These are phyloP conservation scores for Hymenoscyphus fructigenus DNA, from an alignment of 2,329 filamentous ascomycete species.

Conservation along the genomic window DNA sequence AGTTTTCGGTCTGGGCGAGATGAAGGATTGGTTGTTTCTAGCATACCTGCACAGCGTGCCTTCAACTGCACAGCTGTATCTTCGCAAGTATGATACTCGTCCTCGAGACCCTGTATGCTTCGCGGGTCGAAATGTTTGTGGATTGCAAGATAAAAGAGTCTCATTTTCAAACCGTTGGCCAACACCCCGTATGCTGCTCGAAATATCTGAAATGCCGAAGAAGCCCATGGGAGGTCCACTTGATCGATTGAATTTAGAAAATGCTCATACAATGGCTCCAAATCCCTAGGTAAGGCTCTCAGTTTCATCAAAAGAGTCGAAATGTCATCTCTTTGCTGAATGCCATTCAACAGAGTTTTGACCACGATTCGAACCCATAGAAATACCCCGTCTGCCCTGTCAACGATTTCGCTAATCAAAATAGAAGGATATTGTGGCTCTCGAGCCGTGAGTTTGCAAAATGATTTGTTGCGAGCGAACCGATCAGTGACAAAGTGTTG, in stretches of 20 bases:
- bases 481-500: conserved; percentile 6
- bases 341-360: conserved; percentile 6
- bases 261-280: conserved; percentile 11
- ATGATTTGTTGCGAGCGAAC: not conserved
- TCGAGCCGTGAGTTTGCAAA: not conserved
- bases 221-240: conserved; percentile 17
- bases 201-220: conserved; percentile 6
- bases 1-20: no score
- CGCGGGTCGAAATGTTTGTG: not conserved
- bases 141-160: not conserved
- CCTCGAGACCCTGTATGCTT: not conserved
- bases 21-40: not conserved
- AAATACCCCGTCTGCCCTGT: conserved; percentile 12
- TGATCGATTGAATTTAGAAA: conserved; percentile 12
- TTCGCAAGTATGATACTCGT: not conserved
- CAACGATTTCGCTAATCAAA: conserved; percentile 3
- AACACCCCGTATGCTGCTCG: not conserved
- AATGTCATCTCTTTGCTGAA: conserved; percentile 5
- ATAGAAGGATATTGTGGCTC: not conserved
- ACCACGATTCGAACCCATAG: conserved; percentile 16
- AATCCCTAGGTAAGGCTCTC: not conserved
- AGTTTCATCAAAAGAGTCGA: not conserved
- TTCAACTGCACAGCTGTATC: not conserved
- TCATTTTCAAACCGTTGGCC: not conserved
- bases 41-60: not conserved